Conservation (phyloP, 805 yeast species). For the Hanseniaspora nectarophila region DNA sequence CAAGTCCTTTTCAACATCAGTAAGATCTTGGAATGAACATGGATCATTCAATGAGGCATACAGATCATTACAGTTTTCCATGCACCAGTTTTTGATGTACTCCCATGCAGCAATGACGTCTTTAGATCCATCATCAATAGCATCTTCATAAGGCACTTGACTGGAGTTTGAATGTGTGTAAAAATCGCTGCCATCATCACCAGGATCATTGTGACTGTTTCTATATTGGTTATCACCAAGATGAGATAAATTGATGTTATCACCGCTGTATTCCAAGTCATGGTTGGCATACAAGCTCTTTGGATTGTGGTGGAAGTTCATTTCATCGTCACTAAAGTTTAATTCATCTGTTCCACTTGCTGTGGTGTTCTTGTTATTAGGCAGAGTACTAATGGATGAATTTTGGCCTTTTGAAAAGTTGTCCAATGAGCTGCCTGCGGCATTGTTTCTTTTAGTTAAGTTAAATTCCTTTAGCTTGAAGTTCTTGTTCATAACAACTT, state of each 20-base stretch:
- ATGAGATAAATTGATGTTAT: conserved; percentile 7
- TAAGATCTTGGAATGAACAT: conserved; percentile 68
- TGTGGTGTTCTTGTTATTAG: background rate
- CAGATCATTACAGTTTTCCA: conserved; percentile 67
- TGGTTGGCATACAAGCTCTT: conserved; percentile 4
- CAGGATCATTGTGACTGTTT: conserved; percentile 10
- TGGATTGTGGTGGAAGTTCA: conserved; percentile 7
- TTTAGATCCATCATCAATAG: conserved; percentile 48
- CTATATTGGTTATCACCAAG: conserved; percentile 8
- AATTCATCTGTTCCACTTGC: conserved; percentile 7
- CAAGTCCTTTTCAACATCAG: conserved; percentile 74
- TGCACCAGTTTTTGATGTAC: conserved; percentile 75
- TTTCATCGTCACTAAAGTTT: conserved; percentile 6
- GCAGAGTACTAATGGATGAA: background rate
- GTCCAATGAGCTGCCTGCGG: background rate
- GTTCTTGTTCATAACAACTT: conserved; percentile 32
- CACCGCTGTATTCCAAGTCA: conserved; percentile 14
- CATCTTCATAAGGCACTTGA: conserved; percentile 15
- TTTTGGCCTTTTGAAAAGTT: background rate
- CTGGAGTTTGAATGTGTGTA: conserved; percentile 14
- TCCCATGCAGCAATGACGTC: conserved; percentile 75
- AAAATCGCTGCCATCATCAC: background rate
- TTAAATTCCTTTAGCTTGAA: conserved; percentile 26
- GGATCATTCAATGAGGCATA: conserved; percentile 65
- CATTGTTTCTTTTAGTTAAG: background rate